Evolutionary conservation across 108 stramenopile genomes (phyloP).

Genomic region (Skeletonema menzelii): DNA sequence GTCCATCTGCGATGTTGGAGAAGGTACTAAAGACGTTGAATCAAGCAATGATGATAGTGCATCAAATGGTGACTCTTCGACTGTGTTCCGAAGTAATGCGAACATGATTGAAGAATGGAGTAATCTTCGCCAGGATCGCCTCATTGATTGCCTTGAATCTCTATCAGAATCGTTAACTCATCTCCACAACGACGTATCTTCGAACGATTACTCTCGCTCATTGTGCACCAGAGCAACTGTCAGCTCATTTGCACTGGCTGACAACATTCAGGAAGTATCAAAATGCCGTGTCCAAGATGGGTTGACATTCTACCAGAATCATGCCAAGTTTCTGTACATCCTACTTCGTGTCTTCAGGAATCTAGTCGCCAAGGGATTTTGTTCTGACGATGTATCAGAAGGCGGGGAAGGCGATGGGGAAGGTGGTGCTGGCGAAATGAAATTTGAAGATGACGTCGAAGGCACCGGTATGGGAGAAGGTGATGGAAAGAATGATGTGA

Average conservation of each 20-base stretch:
- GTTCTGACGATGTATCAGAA: conserved; percentile 85
- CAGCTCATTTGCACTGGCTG: conserved; percentile 52
- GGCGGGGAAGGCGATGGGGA: conserved; percentile 71
- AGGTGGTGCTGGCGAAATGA: conserved; percentile 73
- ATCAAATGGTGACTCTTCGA: background rate
- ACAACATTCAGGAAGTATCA: conserved; percentile 33
- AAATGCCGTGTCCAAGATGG: conserved; percentile 41
- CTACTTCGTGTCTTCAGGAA: conserved; percentile 87
- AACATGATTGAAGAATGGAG: conserved; percentile 50
- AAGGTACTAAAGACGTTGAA: background rate
- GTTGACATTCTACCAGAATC: conserved; percentile 54
- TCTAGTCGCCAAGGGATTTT: conserved; percentile 92
- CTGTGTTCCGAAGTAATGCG: conserved; percentile 22
- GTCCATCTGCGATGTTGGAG: conserved; percentile 5
- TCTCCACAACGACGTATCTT: conserved; percentile 25
- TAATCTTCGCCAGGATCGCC: conserved; percentile 29
- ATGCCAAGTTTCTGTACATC: conserved; percentile 87
- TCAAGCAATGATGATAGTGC: background rate
- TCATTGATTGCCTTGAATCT: conserved; percentile 24
- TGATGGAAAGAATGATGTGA: conserved; percentile 95
- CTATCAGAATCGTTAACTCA: conserved; percentile 31
- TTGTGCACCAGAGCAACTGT: conserved; percentile 40
- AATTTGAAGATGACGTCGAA: conserved; percentile 94
- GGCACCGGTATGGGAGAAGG: conserved; percentile 99
- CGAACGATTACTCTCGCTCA: conserved; percentile 33